Percentiles rank a stretch among this genome's conserved stretches.
phyloP scores from a whole-genome alignment of 225 moss, liverwort and hornwort species.

The Neckera pumila region DNA sequence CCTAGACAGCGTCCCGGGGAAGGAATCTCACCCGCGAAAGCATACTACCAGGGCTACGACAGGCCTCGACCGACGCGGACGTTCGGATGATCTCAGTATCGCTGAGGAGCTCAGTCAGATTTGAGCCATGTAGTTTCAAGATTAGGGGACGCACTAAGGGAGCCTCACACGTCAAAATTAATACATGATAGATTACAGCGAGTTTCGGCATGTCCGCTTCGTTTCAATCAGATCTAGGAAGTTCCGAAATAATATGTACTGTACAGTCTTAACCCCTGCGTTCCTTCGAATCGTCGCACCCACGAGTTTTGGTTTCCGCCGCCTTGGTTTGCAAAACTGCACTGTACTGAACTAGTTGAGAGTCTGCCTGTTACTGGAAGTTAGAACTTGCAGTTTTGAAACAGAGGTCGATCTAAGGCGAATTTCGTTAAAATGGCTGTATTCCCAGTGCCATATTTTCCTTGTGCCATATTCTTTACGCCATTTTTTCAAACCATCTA shows the following conservation, averaged over 20 bases:
- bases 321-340: not conserved
- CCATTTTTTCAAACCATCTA: too few species aligned
- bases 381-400: not conserved
- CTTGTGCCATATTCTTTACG: too few species aligned
- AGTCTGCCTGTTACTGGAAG: not conserved
- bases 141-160: not conserved
- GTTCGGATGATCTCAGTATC: not conserved
- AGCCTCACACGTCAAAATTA: not conserved
- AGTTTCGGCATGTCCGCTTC: not conserved
- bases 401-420: not conserved
- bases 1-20: too few species aligned
- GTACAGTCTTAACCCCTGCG: too few species aligned
- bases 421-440: too few species aligned
- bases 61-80: not conserved
- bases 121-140: not conserved
- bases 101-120: not conserved
- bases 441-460: too few species aligned
- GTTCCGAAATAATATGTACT: too few species aligned
- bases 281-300: not conserved
- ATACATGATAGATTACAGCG: not conserved
- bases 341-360: not conserved
- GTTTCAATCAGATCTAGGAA: not conserved
- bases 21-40: not conserved
- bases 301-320: not conserved
- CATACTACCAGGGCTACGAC: too few species aligned